A percentile compares a stretch with the other conserved stretches of the same genome.
Conservation (phyloP, 176 grass and related monocot genomes). For the Rhynchospora pubera region DNA sequence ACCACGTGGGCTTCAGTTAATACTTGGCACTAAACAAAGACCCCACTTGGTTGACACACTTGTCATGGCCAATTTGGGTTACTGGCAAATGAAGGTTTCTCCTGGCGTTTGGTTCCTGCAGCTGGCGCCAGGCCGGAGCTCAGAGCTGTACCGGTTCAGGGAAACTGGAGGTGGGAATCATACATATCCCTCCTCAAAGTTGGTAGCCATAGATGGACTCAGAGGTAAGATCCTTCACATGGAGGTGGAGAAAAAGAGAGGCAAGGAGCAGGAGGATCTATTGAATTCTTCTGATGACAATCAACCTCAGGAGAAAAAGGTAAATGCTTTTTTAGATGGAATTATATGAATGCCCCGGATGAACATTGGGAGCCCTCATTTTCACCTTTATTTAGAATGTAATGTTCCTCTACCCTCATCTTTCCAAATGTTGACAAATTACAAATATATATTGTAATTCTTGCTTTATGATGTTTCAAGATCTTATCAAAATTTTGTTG, state of each 20-base stretch:
- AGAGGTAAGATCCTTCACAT: constrained; percentile 93
- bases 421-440: background rate
- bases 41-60: constrained; percentile 94
- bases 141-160: constrained; percentile 60
- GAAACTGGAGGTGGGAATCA: constrained; percentile 21
- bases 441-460: background rate
- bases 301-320: constrained; percentile 53
- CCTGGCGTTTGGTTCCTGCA: constrained; percentile 91
- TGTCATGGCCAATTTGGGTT: constrained; percentile 99
- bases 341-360: background rate
- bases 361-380: background rate
- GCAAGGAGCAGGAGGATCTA: constrained; percentile 76
- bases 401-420: background rate
- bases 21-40: constrained; percentile 85
- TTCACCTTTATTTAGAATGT: background rate
- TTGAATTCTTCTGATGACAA: constrained; percentile 56
- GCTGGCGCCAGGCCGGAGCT: constrained; percentile 88
- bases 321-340: constrained; percentile 18
- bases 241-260: constrained; percentile 81
- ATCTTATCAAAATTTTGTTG: background rate
- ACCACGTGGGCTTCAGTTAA: constrained; percentile 92
- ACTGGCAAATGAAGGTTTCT: constrained; percentile 99
- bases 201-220: constrained; percentile 80
- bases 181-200: constrained; percentile 33
- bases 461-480: background rate